These are phyloP conservation scores for Brettanomyces anomalus DNA, from an alignment of 805 yeast species.

Conservation along the genomic window DNA sequence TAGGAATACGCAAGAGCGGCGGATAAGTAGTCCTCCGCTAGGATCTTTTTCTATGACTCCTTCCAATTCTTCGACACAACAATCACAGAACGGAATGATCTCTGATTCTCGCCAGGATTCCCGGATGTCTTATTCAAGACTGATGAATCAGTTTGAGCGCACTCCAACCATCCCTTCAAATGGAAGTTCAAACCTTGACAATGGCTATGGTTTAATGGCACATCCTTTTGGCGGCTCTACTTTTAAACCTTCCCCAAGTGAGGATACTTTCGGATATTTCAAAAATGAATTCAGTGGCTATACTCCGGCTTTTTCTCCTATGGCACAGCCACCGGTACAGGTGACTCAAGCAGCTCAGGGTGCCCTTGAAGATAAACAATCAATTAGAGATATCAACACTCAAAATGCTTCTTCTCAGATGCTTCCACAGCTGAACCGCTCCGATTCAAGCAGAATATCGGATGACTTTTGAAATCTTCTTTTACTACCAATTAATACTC, in stretches of 20 bases:
- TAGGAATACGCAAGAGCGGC: constrained; percentile 1
- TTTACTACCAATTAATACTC: background rate
- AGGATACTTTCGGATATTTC: constrained; percentile 1
- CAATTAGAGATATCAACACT: background rate
- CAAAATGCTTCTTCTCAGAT: background rate
- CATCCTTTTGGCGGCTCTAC: too few relatives aligned
- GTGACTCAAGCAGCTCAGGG: background rate
- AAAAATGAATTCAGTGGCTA: constrained; percentile 1
- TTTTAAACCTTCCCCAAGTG: too few relatives aligned
- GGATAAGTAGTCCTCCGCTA: constrained; percentile 1
- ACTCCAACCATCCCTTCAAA: too few relatives aligned
- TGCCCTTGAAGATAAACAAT: too few relatives aligned
- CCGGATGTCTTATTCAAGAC: too few relatives aligned
- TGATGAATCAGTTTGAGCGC: too few relatives aligned
- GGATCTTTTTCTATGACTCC: constrained; percentile 1
- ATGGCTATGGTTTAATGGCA: too few relatives aligned
- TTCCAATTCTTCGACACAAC: background rate
- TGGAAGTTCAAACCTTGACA: too few relatives aligned
- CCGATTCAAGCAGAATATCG: background rate
- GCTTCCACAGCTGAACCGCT: background rate
- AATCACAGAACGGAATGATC: background rate
- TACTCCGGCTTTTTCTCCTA: background rate
- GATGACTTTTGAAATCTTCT: background rate
- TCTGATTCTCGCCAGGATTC: background rate
- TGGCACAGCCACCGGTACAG: background rate